Evolutionary conservation across 2,329 filamentous ascomycete genomes (phyloP).

Genomic region (Botrytis squamosa): DNA sequence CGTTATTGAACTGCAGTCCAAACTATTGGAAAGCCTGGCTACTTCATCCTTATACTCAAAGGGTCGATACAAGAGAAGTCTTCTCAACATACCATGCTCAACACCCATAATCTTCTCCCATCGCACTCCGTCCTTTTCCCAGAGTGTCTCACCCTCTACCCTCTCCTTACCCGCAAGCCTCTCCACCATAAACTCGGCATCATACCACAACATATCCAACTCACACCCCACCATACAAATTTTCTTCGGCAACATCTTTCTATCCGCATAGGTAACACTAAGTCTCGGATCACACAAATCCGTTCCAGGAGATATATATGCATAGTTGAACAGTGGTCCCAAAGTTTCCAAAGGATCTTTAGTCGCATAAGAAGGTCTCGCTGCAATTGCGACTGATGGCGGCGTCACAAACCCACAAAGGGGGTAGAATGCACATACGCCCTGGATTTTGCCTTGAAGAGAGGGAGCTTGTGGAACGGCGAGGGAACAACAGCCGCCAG

Average conservation of each 20-base stretch:
- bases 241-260: conserved; percentile 24
- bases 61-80: background rate
- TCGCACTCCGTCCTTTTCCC: conserved; percentile 18
- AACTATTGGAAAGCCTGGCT: background rate
- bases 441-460: conserved; percentile 38
- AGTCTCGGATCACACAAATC: conserved; percentile 30
- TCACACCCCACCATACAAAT: conserved; percentile 29
- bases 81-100: conserved; percentile 16
- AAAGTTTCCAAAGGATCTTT: conserved; percentile 24
- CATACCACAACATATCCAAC: conserved; percentile 32
- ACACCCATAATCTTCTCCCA: conserved; percentile 19
- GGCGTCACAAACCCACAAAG: conserved; percentile 43
- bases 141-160: conserved; percentile 2
- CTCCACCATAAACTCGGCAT: conserved; percentile 29
- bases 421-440: conserved; percentile 47
- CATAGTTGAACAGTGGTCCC: conserved; percentile 25
- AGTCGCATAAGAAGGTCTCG: conserved; percentile 30
- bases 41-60: background rate
- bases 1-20: background rate
- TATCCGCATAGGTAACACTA: conserved; percentile 25
- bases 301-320: conserved; percentile 26
- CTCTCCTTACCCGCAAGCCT: conserved; percentile 22
- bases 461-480: conserved; percentile 42
- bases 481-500: conserved; percentile 50
- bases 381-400: conserved; percentile 34